Percentiles rank a stretch among this genome's conserved stretches.
Conservation (phyloP, 2,329 filamentous ascomycete species). For the Colletotrichum cordylinicola region DNA sequence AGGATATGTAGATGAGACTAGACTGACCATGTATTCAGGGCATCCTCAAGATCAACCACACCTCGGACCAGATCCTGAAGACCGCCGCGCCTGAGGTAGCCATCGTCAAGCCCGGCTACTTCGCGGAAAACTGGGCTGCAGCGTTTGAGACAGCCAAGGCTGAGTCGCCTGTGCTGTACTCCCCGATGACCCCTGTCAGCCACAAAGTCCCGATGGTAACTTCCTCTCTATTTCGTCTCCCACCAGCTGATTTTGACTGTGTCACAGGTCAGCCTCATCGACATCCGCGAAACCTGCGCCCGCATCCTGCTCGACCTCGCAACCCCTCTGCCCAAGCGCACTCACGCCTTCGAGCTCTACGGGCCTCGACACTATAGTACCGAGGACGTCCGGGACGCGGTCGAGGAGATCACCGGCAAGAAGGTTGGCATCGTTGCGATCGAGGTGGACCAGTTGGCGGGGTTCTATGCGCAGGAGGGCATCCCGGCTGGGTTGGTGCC, state of each 20-base stretch:
- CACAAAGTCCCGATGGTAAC: slow-evolving; percentile 36
- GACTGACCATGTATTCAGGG: slow-evolving; percentile 22
- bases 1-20: fast-evolving
- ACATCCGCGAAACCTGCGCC: slow-evolving; percentile 31
- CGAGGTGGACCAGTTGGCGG: slow-evolving; percentile 25
- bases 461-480: slow-evolving; percentile 25
- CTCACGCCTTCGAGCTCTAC: slow-evolving; percentile 27
- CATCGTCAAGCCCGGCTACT: slow-evolving; percentile 24
- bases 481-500: slow-evolving; percentile 25
- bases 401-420: slow-evolving; percentile 33
- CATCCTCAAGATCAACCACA: slow-evolving; percentile 27
- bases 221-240: neutral
- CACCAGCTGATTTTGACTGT: neutral
- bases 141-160: slow-evolving; percentile 19
- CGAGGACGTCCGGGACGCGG: slow-evolving; percentile 29
- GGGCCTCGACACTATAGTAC: slow-evolving; percentile 33
- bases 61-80: slow-evolving; percentile 24
- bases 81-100: slow-evolving; percentile 23
- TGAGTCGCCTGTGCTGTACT: slow-evolving; percentile 29
- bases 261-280: slow-evolving; percentile 31
- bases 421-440: slow-evolving; percentile 26
- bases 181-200: slow-evolving; percentile 27
- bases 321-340: neutral
- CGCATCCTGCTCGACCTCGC: slow-evolving; percentile 24
- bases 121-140: slow-evolving; percentile 19